Evolutionary conservation across 1,284 basidiomycete species (phyloP).

Genomic region (Butyriboletus regius): DNA sequence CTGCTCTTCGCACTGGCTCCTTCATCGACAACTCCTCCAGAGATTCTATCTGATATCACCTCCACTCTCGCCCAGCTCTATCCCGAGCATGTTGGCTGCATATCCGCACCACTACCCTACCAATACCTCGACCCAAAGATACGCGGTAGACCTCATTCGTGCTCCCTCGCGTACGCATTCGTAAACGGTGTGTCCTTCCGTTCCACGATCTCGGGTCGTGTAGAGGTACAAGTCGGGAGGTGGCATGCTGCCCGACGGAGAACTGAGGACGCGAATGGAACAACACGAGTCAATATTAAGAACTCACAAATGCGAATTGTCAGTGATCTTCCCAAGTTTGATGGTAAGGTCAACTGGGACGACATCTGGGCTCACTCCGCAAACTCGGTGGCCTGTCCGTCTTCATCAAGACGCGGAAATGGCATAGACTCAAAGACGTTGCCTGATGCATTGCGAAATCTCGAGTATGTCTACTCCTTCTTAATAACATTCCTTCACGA

Average conservation of each 20-base stretch:
- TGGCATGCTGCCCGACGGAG: constrained; percentile 49
- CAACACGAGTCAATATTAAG: constrained; percentile 21
- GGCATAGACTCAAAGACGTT: neutral
- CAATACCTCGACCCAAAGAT: constrained; percentile 5
- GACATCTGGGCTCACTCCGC: constrained; percentile 41
- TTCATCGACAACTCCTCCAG: constrained; percentile 30
- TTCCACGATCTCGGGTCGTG: constrained; percentile 53
- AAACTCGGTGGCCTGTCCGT: neutral
- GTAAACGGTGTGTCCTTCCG: constrained; percentile 44
- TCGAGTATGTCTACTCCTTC: constrained; percentile 18
- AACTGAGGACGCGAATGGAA: constrained; percentile 8
- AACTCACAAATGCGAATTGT: constrained; percentile 8
- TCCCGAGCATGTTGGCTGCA: constrained; percentile 48
- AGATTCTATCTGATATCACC: constrained; percentile 41
- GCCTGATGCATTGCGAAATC: constrained; percentile 10
- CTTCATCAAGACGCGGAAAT: neutral
- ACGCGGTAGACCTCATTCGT: constrained; percentile 33
- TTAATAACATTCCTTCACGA: neutral
- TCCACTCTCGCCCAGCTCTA: constrained; percentile 39
- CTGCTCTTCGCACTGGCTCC: constrained; percentile 50
- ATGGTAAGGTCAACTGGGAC: constrained; percentile 43
- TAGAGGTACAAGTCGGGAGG: constrained; percentile 57
- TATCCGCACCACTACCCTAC: constrained; percentile 44
- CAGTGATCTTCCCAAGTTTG: constrained; percentile 16
- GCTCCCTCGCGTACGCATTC: constrained; percentile 47